phyloP scores from a whole-genome alignment of 805 yeast genomes.

The Isabelozyma rhagii region DNA sequence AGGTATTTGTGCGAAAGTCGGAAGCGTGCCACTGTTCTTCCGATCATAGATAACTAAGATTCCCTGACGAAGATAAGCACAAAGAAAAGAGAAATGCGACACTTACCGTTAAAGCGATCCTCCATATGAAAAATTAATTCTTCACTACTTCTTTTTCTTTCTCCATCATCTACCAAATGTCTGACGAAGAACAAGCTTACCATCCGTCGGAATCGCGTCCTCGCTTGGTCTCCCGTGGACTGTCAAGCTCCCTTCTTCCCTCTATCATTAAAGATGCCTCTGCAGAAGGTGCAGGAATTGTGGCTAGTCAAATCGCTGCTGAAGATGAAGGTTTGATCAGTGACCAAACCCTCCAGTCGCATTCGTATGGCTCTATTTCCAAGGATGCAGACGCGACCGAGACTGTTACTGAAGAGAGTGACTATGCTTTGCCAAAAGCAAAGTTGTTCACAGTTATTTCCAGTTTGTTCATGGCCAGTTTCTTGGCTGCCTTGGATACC shows the following conservation, averaged over 20 bases:
- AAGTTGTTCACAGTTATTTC: conserved; percentile 28
- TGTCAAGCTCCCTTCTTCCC: background rate
- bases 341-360: conserved; percentile 5
- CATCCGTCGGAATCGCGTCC: background rate
- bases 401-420: conserved; percentile 2
- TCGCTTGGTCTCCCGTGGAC: background rate
- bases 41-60: no score
- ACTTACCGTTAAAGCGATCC: no score
- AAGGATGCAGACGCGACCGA: conserved; percentile 2
- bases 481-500: conserved; percentile 63
- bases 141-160: background rate
- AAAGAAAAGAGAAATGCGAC: no score
- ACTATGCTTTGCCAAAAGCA: conserved; percentile 26
- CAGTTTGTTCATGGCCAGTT: conserved; percentile 38
- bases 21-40: no score
- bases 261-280: conserved; percentile 25
- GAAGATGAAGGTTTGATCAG: conserved; percentile 24
- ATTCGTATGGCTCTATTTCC: conserved; percentile 14
- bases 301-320: conserved; percentile 35
- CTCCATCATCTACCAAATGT: background rate
- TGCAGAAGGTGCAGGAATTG: conserved; percentile 28
- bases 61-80: no score
- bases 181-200: background rate
- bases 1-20: no score
- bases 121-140: no score